Conservation (phyloP, 495 filamentous ascomycete genomes). For the Penicillium cataractarum region DNA sequence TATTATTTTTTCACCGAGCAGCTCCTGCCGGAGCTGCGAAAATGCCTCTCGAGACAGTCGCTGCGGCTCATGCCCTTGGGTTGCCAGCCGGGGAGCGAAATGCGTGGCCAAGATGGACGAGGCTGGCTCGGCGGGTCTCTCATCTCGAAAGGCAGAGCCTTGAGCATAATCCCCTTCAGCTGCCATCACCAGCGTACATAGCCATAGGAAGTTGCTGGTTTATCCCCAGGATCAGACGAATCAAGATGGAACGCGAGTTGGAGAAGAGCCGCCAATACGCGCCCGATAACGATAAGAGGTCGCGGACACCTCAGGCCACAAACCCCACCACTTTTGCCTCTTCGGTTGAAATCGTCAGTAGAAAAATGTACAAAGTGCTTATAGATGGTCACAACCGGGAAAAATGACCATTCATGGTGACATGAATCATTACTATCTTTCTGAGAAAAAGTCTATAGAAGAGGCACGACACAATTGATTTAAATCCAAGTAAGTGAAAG, state of each 20-base stretch:
- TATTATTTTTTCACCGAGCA: slow-evolving; percentile 54
- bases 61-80: slow-evolving; percentile 45
- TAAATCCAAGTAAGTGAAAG: background rate
- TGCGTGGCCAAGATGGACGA: slow-evolving; percentile 73
- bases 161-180: slow-evolving; percentile 26
- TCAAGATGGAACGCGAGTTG: slow-evolving; percentile 1
- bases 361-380: background rate
- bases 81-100: slow-evolving; percentile 53
- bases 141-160: slow-evolving; percentile 20
- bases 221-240: background rate
- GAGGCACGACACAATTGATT: background rate
- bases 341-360: background rate
- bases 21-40: slow-evolving; percentile 65
- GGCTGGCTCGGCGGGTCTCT: slow-evolving; percentile 48
- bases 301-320: slow-evolving; percentile 34
- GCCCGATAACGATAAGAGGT: slow-evolving; percentile 11
- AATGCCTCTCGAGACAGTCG: slow-evolving; percentile 58
- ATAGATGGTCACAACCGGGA: background rate
- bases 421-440: background rate
- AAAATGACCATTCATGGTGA: background rate
- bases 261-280: slow-evolving; percentile 5
- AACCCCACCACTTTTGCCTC: slow-evolving; percentile 11
- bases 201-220: slow-evolving; percentile 8
- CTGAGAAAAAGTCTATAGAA: background rate
- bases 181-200: slow-evolving; percentile 32